Base-by-base conservation (phyloP, 768 basidiomycete genomes). In the Chlorophyllum brunneum region DNA sequence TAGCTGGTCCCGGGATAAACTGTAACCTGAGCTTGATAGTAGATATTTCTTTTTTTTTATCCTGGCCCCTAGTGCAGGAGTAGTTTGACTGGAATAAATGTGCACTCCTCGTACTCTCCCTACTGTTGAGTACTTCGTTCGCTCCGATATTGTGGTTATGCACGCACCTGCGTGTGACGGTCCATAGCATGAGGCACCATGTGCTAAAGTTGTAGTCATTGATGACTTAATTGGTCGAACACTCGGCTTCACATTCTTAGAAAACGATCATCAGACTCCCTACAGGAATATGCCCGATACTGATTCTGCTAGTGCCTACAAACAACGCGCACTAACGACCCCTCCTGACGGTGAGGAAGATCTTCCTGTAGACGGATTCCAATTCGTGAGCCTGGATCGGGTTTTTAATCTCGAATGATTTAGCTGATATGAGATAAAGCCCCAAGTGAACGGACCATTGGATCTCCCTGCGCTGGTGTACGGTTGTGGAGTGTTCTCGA, bases 1-100 rank as follows among this genome's bases (percentile, higher is more conserved):
- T 61, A 92, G 89, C 63, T 92, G 89, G 88, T 70, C 77, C 51
- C 81, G 90, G 56, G 85, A 83, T 64, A 88, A 79, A 68, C 73
- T 90, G 61, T 92, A 79, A 66, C n/a, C 66, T 44, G 36, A 54
- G 33, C 27, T 51, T 48, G 49, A 51, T 55, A 47, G 49, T 45
- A 51, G 41, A 33, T 5, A 30, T 39, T 61, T 57, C 36, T 22
- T 13, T 39, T 48, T 47, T 30, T 48, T 53, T 36, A 42, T 60
- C 45, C 37, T 23, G 56, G 34, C 27, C 23, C 23, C 43, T 48
- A 44, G 36, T 31, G 48, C 48, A 27, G 24, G 38, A 49, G 16
- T 40, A 39, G 48, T 22, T 49, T 38, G 22, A 42, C 40, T n/a
- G 9, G 10, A 44, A 46, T 46, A 46, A 30, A 46, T 46, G n/a